These are phyloP conservation scores for Olyra latifolia DNA, from an alignment of 176 grass and related monocot species.

Conservation along the genomic window DNA sequence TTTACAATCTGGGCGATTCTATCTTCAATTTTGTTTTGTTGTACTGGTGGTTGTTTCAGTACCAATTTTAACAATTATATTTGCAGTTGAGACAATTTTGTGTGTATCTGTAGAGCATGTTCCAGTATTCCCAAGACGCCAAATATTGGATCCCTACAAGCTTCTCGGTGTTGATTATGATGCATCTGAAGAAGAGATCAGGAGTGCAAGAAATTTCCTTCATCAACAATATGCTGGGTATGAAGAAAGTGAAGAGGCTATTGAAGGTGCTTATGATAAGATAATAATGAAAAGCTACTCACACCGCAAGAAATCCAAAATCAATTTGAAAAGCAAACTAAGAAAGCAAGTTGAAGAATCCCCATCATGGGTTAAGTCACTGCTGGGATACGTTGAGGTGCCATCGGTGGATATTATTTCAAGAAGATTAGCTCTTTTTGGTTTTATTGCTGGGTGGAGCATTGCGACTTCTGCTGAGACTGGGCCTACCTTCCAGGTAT, in stretches of 20 bases:
- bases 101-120: slow-evolving; percentile 46
- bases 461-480: slow-evolving; percentile 73
- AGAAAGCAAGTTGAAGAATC: slow-evolving; percentile 77
- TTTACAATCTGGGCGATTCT: background rate
- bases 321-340: slow-evolving; percentile 77
- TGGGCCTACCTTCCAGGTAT: slow-evolving; percentile 95
- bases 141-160: slow-evolving; percentile 77
- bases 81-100: background rate
- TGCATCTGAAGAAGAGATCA: slow-evolving; percentile 87
- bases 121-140: slow-evolving; percentile 61
- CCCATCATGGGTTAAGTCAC: slow-evolving; percentile 71
- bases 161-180: slow-evolving; percentile 73
- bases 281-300: slow-evolving; percentile 83
- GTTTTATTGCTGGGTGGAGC: slow-evolving; percentile 91
- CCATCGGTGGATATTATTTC: slow-evolving; percentile 57
- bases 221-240: slow-evolving; percentile 66
- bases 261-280: slow-evolving; percentile 93
- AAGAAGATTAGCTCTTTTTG: slow-evolving; percentile 65
- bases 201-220: slow-evolving; percentile 71
- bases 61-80: slow-evolving; percentile 11
- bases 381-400: slow-evolving; percentile 68
- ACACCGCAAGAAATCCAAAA: slow-evolving; percentile 73
- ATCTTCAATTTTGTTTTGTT: background rate
- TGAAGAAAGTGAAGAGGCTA: slow-evolving; percentile 74
- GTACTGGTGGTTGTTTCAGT: slow-evolving; percentile 3